Evolutionary conservation across 257 asterid species (phyloP), one percentile per base, ranked within the genome.

Genomic region (Ballota nigra): DNA sequence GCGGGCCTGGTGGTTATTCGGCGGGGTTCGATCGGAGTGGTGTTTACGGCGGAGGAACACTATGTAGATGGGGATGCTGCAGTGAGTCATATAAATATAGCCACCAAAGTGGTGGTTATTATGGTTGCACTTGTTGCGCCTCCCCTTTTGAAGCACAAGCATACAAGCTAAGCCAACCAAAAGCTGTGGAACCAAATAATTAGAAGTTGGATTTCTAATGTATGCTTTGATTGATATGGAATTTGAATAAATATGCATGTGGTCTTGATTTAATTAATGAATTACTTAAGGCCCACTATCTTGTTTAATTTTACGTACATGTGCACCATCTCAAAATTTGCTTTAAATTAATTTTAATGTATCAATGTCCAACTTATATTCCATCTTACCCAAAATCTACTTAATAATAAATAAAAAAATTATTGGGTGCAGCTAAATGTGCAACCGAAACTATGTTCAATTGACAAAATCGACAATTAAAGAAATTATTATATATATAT

Each of bases 1-100:
- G 60, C 2, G 73, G 79, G 0, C 36, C 36, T 0, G 68, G 79
- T 13, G 49, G 76, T 31, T 76, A 63, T 26, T 66, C 76, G 10
- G 81, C 6, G 1, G 86, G 86, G 8, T 69, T 68, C 71, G 69
- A 77, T 19, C 72, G 28, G 2, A 75, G 82, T 0, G 84, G 85
- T 0, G 69, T 51, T 11, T 75, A 69, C 5, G 82, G 80, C 4
- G 79, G 82, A 28, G 88, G 88, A 15, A 9, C 74, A 6, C 19
- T 67, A 2, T 83, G 88, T 41, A 69, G 60, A 33, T 76, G 43
- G 28, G 88, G 88, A 3, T 83, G 88, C 64, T 83, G 88, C 69
- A 74, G 80, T 23, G 62, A 70, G 56, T 64, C 86, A 10, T 56
- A n/a, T 61, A 81, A 78, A 18, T 76, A 77, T 45, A 76, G 80